Evolutionary conservation across 345 rosid species (phyloP).

Genomic region (Hibiscus syriacus): DNA sequence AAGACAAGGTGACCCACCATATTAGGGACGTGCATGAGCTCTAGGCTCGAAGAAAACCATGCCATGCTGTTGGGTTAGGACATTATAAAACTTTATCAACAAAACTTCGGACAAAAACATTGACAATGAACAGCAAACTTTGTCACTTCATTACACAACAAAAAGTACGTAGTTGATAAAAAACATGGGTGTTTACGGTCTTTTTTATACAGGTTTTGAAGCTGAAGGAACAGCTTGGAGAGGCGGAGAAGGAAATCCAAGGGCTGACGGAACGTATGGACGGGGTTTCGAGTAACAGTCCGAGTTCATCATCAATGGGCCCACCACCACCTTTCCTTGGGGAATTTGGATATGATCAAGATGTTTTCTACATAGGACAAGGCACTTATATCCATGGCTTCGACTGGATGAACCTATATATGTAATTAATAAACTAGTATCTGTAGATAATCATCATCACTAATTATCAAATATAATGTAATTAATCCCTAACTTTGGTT

Average conservation of each 20-base stretch:
- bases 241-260: constrained; percentile 47
- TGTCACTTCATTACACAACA: constrained; percentile 39
- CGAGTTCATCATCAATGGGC: no score
- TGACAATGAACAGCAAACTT: constrained; percentile 17
- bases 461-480: background rate
- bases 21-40: constrained; percentile 30
- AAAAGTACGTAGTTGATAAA: constrained; percentile 2
- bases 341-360: no score
- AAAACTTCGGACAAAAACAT: background rate
- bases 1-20: constrained; percentile 22
- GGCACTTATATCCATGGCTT: constrained; percentile 28
- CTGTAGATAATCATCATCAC: constrained; percentile 1
- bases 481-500: background rate
- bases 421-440: constrained; percentile 7
- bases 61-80: no score
- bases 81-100: background rate
- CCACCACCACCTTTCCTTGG: no score
- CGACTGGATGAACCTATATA: constrained; percentile 50
- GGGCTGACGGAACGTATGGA: constrained; percentile 32
- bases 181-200: background rate
- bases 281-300: no score
- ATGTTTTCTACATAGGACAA: no score
- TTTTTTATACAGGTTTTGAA: constrained; percentile 41
- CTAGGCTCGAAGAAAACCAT: constrained; percentile 39
- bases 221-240: constrained; percentile 40